Conservation (phyloP, 768 basidiomycete genomes). For the Agaricus blazei region DNA sequence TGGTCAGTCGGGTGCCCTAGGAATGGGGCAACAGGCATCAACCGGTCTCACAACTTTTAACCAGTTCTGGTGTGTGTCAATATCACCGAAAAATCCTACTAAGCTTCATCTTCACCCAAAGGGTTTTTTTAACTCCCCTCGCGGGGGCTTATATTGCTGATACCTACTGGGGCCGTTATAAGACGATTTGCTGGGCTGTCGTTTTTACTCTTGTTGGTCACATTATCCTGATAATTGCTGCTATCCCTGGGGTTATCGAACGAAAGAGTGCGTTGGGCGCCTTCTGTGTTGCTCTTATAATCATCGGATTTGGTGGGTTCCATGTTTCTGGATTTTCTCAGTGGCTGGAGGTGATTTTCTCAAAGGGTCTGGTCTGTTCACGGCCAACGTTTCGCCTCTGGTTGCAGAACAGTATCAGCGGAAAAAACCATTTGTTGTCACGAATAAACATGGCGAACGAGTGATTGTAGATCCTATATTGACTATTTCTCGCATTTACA, state of each 20-base stretch:
- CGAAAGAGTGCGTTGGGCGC: constrained; percentile 41
- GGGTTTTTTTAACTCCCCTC: constrained; percentile 57
- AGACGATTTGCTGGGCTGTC: constrained; percentile 58
- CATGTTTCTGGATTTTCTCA: background rate
- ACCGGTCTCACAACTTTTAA: constrained; percentile 72
- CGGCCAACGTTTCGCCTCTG: constrained; percentile 72
- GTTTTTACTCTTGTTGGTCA: constrained; percentile 56
- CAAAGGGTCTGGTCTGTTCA: constrained; percentile 66
- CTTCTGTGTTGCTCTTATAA: constrained; percentile 55
- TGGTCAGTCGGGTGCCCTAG: constrained; percentile 66
- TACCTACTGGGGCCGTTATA: constrained; percentile 62
- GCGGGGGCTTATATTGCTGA: constrained; percentile 66
- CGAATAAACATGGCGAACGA: constrained; percentile 51
- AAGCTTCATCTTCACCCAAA: constrained; percentile 13
- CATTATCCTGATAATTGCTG: constrained; percentile 57
- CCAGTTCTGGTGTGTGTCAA: constrained; percentile 52
- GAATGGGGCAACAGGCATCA: constrained; percentile 61
- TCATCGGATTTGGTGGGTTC: constrained; percentile 44
- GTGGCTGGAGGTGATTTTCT: constrained; percentile 14
- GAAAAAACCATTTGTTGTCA: constrained; percentile 46
- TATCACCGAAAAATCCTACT: background rate
- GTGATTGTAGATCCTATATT: constrained; percentile 71
- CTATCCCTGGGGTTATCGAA: constrained; percentile 62
- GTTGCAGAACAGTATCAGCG: constrained; percentile 72
- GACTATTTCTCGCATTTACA: constrained; percentile 69